These are phyloP conservation scores for Prunus mume DNA, from an alignment of 306 rosid species.

Conservation along the genomic window DNA sequence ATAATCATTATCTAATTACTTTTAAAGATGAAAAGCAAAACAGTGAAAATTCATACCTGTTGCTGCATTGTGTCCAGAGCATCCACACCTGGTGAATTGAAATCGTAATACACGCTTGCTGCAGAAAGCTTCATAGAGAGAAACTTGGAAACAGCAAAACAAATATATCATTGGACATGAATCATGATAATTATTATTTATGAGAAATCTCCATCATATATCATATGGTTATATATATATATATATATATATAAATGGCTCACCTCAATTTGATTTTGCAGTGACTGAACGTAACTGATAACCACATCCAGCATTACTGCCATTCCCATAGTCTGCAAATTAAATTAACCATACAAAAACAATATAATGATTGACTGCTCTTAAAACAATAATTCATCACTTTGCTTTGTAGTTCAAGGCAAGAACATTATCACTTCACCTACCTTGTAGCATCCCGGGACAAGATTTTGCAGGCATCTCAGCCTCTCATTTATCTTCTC, in stretches of 20 bases:
- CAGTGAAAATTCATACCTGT: not conserved
- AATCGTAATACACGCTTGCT: conserved; percentile 51
- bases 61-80: conserved; percentile 36
- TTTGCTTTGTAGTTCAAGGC: not conserved
- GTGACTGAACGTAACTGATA: conserved; percentile 60
- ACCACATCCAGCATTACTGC: conserved; percentile 71
- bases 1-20: too few relatives aligned
- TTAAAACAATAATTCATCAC: not conserved
- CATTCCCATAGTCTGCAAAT: conserved; percentile 69
- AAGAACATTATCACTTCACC: not conserved
- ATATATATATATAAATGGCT: not conserved
- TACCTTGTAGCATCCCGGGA: conserved; percentile 74
- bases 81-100: conserved; percentile 30
- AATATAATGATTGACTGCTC: not conserved
- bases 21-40: too few relatives aligned
- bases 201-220: not conserved
- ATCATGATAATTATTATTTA: not conserved
- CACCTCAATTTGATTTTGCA: conserved; percentile 66
- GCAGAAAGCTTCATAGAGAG: conserved; percentile 66
- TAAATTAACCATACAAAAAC: not conserved
- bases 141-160: conserved; percentile 30
- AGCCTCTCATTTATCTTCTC: conserved; percentile 60
- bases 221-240: not conserved
- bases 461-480: conserved; percentile 52
- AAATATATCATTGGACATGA: too few relatives aligned